Evolutionary conservation across 139 green algal genomes (phyloP).

Genomic region (Yamagishiella unicocca): DNA sequence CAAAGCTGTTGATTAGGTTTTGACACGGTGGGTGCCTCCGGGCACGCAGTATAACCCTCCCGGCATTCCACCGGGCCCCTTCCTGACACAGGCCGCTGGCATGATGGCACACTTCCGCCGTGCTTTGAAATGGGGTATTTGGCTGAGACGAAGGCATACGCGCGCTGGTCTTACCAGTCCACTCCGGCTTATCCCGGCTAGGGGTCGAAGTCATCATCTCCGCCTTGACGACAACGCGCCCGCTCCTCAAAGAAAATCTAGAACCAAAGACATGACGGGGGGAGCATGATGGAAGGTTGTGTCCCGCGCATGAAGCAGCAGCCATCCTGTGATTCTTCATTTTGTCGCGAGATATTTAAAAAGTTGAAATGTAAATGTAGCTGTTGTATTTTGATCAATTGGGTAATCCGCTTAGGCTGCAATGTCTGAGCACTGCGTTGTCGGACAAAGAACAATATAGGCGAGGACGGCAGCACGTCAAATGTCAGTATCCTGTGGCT

Average conservation of each 20-base stretch:
- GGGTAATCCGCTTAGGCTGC: too few relatives aligned
- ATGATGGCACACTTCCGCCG: neutral
- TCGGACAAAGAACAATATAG: too few relatives aligned
- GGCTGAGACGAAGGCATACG: neutral
- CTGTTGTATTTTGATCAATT: neutral
- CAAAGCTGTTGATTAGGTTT: neutral
- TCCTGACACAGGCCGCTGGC: neutral
- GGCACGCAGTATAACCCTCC: neutral
- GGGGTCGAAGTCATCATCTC: neutral
- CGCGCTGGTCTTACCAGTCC: conserved; percentile 32
- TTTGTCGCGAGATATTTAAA: neutral
- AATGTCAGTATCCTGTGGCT: neutral
- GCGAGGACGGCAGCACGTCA: neutral
- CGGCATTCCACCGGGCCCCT: neutral
- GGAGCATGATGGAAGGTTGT: neutral
- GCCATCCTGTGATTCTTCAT: neutral
- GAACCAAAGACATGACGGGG: neutral
- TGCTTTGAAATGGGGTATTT: neutral
- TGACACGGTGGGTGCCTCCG: neutral
- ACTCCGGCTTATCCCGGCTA: conserved; percentile 34
- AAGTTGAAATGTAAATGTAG: neutral
- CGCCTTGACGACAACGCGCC: neutral
- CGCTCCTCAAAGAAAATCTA: neutral
- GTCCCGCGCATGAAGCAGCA: neutral
- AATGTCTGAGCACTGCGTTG: too few relatives aligned